Evolutionary conservation across 2,329 filamentous ascomycete genomes (phyloP).

Genomic region (Colletotrichum sp.): DNA sequence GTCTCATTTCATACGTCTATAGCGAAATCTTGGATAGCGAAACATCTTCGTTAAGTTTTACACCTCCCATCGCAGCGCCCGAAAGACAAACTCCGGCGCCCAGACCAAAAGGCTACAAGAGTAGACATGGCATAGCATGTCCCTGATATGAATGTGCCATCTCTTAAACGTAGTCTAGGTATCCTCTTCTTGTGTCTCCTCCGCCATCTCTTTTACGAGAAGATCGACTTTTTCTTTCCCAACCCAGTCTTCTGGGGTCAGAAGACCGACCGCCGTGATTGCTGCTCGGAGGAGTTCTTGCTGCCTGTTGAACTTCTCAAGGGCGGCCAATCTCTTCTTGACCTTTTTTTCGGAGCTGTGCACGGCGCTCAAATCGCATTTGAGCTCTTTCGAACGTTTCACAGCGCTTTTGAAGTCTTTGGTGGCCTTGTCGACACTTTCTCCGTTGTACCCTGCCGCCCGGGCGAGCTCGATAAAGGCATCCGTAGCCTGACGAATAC

Average conservation of each 20-base stretch:
- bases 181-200: neutral
- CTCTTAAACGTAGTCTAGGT: neutral
- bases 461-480: neutral
- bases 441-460: neutral
- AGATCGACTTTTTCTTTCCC: neutral
- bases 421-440: neutral
- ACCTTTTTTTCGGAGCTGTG: neutral
- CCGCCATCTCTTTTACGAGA: neutral
- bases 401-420: neutral
- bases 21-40: neutral
- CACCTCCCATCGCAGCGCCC: neutral
- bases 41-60: neutral
- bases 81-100: neutral
- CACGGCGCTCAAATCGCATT: neutral
- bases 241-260: neutral
- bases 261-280: neutral
- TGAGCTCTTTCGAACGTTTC: neutral
- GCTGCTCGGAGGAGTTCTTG: neutral
- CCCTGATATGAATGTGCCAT: neutral
- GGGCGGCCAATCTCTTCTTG: neutral
- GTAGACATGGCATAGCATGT: neutral
- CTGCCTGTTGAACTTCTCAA: neutral
- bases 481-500: rapidly evolving
- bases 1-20: neutral
- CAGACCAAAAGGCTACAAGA: neutral